Evolutionary conservation across 164 flowering plant species (phyloP).

Genomic region (Saururus chinensis): DNA sequence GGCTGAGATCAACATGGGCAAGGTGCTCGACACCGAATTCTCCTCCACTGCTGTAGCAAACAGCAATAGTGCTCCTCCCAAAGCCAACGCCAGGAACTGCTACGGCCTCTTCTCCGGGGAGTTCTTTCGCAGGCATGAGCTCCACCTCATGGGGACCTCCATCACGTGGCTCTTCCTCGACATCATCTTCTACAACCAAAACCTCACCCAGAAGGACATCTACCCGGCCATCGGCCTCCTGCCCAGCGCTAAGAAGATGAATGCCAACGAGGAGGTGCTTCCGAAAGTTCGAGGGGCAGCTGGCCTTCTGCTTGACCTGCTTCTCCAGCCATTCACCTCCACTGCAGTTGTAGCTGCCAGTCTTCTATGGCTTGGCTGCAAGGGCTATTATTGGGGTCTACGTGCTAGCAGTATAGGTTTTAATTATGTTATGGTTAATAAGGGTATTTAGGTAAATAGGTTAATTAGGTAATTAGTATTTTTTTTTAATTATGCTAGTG

Average conservation of each 20-base stretch:
- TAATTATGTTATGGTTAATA: too few species aligned
- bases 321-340: too few species aligned
- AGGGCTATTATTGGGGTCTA: too few species aligned
- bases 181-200: constrained; percentile 34
- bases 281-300: constrained; percentile 19
- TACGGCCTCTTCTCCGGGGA: constrained; percentile 25
- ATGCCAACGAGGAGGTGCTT: constrained; percentile 33
- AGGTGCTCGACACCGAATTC: constrained; percentile 15
- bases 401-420: too few species aligned
- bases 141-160: constrained; percentile 30
- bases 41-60: neutral
- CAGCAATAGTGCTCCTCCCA: too few species aligned
- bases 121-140: constrained; percentile 28
- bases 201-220: constrained; percentile 37
- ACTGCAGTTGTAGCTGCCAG: too few species aligned
- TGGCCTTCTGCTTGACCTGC: constrained; percentile 27
- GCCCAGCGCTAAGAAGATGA: constrained; percentile 12
- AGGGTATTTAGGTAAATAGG: too few species aligned
- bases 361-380: too few species aligned
- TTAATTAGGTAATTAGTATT: too few species aligned
- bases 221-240: constrained; percentile 26
- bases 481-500: too few species aligned
- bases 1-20: constrained; percentile 38
- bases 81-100: neutral
- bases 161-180: constrained; percentile 46